Evolutionary conservation across 441 rosid genomes (phyloP), one percentile per base, ranked within the genome.

Genomic region (Arabidopsis lyrata): DNA sequence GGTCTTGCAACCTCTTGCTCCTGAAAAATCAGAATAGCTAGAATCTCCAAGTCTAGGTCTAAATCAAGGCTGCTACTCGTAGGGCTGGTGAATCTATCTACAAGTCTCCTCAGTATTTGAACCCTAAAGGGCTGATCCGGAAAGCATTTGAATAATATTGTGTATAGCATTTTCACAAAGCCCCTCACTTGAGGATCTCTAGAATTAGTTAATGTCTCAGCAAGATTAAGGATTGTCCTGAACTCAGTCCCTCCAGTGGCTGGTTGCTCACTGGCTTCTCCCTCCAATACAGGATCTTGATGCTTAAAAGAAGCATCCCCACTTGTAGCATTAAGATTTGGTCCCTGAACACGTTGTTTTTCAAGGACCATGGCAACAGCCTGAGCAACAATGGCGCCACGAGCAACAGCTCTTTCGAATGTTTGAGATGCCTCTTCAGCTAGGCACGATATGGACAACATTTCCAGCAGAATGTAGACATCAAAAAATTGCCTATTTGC

Each of bases 351-450:
- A 53, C 85, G 80, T 35, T 96, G 87, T 78, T 90, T 89, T 84
- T 93, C 95, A 84, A 96, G 83, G 77, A 93, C 97, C 88, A 89
- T 72, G 63, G 90, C 90, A 32, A 90, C 85, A 55, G 92, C 81
- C 73, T 89, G 92, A 76, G 93, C 90, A 50, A 77, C 82, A 80
- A 93, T 83, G 68, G 88, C 86, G 78, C 98, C 98, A 72, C 88
- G 88, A 64, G 88, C 89, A 72, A 93, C 90, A 72, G 98, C 97
- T 82, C 88, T 91, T 85, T 92, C 98, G 49, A 96, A 89, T 20
- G 95, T 90, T 84, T 90, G 97, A 72, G 95, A 86, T 73, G 97
- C 96, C 80, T 92, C 97, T 74, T 78, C 85, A 69, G 97, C 96
- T 73, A 96, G 88, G 83, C 87, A 86, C 61, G 97, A 87, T 77